Evolutionary conservation across 768 basidiomycete species (phyloP).

Genomic region (Melanogaster broomeanus): DNA sequence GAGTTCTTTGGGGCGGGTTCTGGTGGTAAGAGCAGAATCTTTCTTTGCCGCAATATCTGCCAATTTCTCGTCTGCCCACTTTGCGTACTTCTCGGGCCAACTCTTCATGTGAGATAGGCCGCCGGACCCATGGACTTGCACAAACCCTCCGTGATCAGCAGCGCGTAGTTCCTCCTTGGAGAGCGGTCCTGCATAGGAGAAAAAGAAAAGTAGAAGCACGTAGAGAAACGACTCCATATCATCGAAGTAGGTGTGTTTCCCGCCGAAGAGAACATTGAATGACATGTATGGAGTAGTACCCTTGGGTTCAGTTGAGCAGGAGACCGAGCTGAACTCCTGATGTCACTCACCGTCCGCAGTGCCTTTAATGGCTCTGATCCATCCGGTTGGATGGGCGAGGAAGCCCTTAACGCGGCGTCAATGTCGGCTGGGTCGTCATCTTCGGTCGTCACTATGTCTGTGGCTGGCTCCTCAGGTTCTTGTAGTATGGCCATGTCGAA

Average conservation of each 20-base stretch:
- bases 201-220: slow-evolving; percentile 15
- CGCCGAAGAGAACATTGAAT: slow-evolving; percentile 1
- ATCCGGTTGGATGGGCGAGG: not conserved
- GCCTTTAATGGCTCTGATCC: not conserved
- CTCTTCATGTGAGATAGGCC: not conserved
- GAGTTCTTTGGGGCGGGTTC: not conserved
- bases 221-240: slow-evolving; percentile 20
- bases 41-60: not conserved
- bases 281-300: slow-evolving; percentile 14
- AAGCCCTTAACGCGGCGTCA: too few relatives aligned
- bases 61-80: not conserved
- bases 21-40: not conserved
- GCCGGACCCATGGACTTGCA: not conserved
- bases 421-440: too few relatives aligned
- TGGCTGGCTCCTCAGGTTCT: not conserved
- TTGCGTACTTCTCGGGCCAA: slow-evolving; percentile 1
- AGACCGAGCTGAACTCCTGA: not conserved
- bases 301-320: not conserved
- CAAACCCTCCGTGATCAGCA: not conserved
- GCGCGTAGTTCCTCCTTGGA: not conserved
- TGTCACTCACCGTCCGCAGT: slow-evolving; percentile 1
- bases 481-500: slow-evolving; percentile 21
- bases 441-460: not conserved
- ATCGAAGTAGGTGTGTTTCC: slow-evolving; percentile 5
- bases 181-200: slow-evolving; percentile 10